Conservation (phyloP, 1,284 basidiomycete species). For the Hymenochaete sp. region DNA sequence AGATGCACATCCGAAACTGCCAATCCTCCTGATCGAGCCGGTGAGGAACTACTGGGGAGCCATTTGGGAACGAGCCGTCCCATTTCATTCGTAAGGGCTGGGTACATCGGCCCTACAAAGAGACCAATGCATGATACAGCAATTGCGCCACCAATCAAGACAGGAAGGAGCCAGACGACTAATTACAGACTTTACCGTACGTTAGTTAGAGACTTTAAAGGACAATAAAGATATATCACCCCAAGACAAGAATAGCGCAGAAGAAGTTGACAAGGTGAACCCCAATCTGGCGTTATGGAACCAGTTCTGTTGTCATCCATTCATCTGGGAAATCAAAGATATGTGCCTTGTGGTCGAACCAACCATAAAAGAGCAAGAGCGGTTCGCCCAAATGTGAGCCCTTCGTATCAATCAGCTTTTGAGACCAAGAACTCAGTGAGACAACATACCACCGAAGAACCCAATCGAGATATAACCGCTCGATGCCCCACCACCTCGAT, state of each 20-base stretch:
- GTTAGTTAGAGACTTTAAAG: constrained; percentile 20
- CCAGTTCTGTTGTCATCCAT: constrained; percentile 32
- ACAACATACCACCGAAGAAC: constrained; percentile 25
- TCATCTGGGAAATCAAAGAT: no score
- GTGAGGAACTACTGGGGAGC: no score
- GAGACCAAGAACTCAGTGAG: background rate
- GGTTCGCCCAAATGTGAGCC: constrained; percentile 37
- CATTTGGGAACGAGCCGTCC: constrained; percentile 39
- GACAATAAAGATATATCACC: constrained; percentile 21
- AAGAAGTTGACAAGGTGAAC: constrained; percentile 5
- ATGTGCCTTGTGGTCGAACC: constrained; percentile 19
- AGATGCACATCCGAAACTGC: constrained; percentile 24
- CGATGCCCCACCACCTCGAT: constrained; percentile 22
- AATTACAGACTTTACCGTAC: constrained; percentile 40
- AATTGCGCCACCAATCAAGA: constrained; percentile 49
- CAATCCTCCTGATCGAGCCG: constrained; percentile 48
- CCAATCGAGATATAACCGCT: constrained; percentile 28
- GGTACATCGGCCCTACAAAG: constrained; percentile 45
- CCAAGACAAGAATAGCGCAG: background rate
- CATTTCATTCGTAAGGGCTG: constrained; percentile 43
- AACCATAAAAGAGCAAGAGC: constrained; percentile 31
- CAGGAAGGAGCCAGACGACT: constrained; percentile 55
- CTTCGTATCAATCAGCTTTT: constrained; percentile 19
- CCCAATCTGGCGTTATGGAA: constrained; percentile 31
- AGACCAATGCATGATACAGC: constrained; percentile 50